Base-by-base conservation (phyloP, 2,329 filamentous ascomycete species). In the Shiraia sp. region DNA sequence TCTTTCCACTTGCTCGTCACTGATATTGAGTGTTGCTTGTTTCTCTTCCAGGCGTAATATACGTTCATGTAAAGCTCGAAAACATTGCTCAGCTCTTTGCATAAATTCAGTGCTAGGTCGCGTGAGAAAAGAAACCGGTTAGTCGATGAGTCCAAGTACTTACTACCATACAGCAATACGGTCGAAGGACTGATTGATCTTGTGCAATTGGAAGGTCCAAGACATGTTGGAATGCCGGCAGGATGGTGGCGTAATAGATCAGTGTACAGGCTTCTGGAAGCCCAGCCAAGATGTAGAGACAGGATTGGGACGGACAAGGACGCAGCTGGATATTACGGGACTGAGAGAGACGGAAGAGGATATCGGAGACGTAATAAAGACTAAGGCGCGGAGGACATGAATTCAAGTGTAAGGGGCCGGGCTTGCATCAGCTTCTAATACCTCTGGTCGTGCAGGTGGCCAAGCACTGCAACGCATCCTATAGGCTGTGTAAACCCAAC, bases 1-100 rank as follows among this genome's bases (percentile, higher is more conserved):
- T 32, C 63, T 57, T 40, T 68, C 65, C 3, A 68, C 51, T 30
- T 68, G 65, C 40, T 66, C 65, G 32, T 68, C 65, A 13, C 47
- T 60, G 4, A 57, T 62, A 3, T 51, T 56, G 17, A 49, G 46
- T 32, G 40, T 40, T 4, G 50, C 32, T 22, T 65, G 57, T 17
- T 45, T 58, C 33, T 57, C 46, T 31, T 68, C 65, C 10, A 68
- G 53, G 10, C 42, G 46, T 8, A 47, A 16, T 10, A 66, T 34
- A 10, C 65, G 63, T 23, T 63, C 42, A 32, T 62, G 55, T 17
- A 68, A 26, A 22, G 57, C 49, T 38, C 49, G 52, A 41, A 68
- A 61, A 16, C 55, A 54, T 28, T 50, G 32, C 40, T 68, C 65
- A 5, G 60, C 62, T 33, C 60, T 49, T 14, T 55, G 51, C 53